Base-by-base conservation (phyloP, 139 green algal genomes). In the Ettlia oleoabundans region DNA sequence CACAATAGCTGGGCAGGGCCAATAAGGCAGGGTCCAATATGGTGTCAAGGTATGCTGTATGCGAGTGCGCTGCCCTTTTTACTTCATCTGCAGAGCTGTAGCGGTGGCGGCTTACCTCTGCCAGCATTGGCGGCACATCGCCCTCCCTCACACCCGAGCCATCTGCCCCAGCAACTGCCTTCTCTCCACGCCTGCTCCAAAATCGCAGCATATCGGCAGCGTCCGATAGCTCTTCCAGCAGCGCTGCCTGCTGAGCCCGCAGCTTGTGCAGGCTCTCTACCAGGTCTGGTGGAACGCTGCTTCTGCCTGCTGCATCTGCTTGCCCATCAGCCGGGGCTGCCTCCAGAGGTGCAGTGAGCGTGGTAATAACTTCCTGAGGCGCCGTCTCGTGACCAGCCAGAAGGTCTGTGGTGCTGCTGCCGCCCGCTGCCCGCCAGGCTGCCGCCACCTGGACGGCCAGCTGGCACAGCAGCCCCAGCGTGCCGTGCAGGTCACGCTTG, bases 151-250 rank as follows among this genome's bases (percentile, higher is more conserved):
- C 62, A 5, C 3, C 71, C n/a, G n/a, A n/a, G 8, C 53, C 55
- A 53, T 53, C n/a, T 22, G 0, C 43, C 19, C 62, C 64, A 30
- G 43, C 80, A 10, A 42, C 67, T 9, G 67, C 80, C 80, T 85
- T 85, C 32, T 85, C 80, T 30, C 80, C 35, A 33, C 68, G 67
- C 43, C 80, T n/a, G 9, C 58, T 35, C 67, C 80, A 85, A 35
- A 81, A 77, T 32, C 80, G 80, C 70, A 85, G 80, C 72, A 73
- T 35, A 62, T 72, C 75, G 15, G 75, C 58, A 10, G 40, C 61
- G 4, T 61, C 58, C 4, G 75, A 35, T 40, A 81, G 58, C 58
- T 72, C 40, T 28, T 81, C 75, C 30, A 81, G 61, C 24, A 71
- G 9, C 53, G 9, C 73, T 24, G 2, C 18, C 73, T 80, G 73